phyloP scores from a whole-genome alignment of 164 flowering plant genomes.

The Chimonanthus salicifolius region DNA sequence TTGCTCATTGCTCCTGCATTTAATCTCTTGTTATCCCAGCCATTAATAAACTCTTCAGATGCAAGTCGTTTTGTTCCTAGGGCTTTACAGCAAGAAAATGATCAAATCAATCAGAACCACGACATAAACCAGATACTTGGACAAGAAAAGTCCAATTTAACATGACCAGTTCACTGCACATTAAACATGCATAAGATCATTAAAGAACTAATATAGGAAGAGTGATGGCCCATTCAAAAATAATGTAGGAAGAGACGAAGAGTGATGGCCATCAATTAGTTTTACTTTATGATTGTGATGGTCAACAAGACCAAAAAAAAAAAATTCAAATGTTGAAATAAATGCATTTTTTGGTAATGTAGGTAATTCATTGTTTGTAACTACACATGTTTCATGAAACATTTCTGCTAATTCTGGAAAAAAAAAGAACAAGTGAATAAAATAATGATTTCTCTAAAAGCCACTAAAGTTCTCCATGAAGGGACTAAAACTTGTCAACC shows the following conservation, averaged over 20 bases:
- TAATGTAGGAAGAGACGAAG: no score
- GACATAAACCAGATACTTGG: not conserved
- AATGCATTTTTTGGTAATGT: no score
- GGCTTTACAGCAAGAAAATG: slow-evolving; percentile 32
- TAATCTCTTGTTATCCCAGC: slow-evolving; percentile 80
- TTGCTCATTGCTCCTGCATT: slow-evolving; percentile 62
- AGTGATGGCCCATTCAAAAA: no score
- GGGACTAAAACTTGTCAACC: no score
- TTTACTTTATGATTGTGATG: not conserved
- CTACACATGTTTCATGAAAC: no score
- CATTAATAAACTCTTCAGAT: slow-evolving; percentile 61
- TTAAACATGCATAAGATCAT: not conserved
- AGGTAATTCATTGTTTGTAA: no score
- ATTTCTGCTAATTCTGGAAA: no score
- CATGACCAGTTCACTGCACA: not conserved
- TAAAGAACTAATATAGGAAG: not conserved
- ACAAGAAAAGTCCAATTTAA: not conserved
- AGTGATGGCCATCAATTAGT: not conserved
- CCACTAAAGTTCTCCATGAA: no score
- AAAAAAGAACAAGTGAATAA: not conserved
- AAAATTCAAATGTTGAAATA: no score
- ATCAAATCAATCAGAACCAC: not conserved
- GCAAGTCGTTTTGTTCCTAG: slow-evolving; percentile 84
- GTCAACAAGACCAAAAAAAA: not conserved
- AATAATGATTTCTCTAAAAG: no score